A percentile compares a stretch with the other conserved stretches of the same genome.
These are phyloP conservation scores for Dunaliella primolecta DNA, from an alignment of 139 green algal genomes.

Conservation along the genomic window DNA sequence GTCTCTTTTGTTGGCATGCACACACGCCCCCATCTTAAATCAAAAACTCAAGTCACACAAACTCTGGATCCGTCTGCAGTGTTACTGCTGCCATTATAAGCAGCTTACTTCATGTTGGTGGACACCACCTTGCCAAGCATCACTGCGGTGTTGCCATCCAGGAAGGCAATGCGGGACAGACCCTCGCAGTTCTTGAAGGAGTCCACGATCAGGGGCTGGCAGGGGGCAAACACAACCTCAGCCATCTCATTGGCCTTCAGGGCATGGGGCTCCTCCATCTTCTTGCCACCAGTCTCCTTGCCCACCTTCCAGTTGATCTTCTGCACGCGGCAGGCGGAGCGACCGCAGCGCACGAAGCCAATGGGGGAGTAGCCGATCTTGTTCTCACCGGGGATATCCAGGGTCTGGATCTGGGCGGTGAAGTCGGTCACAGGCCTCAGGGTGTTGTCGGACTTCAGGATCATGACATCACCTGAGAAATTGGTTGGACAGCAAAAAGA, in stretches of 20 bases:
- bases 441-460: constrained; percentile 84
- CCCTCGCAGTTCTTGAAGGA: constrained; percentile 90
- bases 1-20: no score
- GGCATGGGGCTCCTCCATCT: constrained; percentile 76
- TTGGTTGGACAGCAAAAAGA: background rate
- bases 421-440: constrained; percentile 80
- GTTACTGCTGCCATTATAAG: background rate
- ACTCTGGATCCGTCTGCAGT: no score
- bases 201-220: constrained; percentile 85
- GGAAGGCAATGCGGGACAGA: constrained; percentile 89
- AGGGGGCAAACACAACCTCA: constrained; percentile 80
- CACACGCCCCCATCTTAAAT: no score
- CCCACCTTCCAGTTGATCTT: constrained; percentile 88
- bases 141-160: constrained; percentile 93
- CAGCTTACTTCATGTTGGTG: constrained; percentile 60
- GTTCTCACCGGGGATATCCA: constrained; percentile 90
- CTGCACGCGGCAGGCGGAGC: constrained; percentile 80
- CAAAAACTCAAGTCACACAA: no score
- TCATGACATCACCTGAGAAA: constrained; percentile 78
- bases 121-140: constrained; percentile 90
- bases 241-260: constrained; percentile 94
- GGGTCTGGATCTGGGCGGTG: constrained; percentile 89
- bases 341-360: constrained; percentile 87
- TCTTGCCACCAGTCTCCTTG: constrained; percentile 95
- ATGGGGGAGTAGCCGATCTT: constrained; percentile 90